Evolutionary conservation across 768 basidiomycete species (phyloP).

Genomic region (Mycena rebaudengoi): DNA sequence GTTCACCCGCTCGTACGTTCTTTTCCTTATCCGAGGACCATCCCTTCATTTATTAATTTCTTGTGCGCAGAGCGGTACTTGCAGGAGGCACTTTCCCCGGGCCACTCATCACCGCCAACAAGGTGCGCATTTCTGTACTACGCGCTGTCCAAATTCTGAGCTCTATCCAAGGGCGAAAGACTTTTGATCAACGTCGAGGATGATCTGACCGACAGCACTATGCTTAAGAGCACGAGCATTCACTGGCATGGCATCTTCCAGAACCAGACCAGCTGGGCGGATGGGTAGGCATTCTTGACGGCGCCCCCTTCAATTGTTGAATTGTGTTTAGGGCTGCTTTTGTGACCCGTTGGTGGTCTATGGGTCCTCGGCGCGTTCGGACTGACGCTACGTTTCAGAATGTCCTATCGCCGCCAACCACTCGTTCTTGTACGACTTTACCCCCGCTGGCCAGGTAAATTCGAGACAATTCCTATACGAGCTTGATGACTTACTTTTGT

Average conservation of each 20-base stretch:
- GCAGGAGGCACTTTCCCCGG: slow-evolving; percentile 47
- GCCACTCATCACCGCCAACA: slow-evolving; percentile 48
- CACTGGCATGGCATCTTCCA: slow-evolving; percentile 37
- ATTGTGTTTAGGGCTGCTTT: background rate
- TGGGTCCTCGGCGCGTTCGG: background rate
- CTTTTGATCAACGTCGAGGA: slow-evolving; percentile 50
- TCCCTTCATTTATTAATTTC: background rate
- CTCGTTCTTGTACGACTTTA: slow-evolving; percentile 39
- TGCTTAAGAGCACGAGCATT: slow-evolving; percentile 45
- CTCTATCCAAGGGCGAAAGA: slow-evolving; percentile 33
- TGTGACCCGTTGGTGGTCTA: slow-evolving; percentile 11
- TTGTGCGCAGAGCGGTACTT: slow-evolving; percentile 46
- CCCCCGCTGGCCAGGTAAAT: no score
- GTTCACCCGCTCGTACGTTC: slow-evolving; percentile 29
- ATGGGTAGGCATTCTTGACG: slow-evolving; percentile 33
- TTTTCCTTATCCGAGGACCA: background rate
- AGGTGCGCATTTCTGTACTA: slow-evolving; percentile 29
- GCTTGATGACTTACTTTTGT: background rate
- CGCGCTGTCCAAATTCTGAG: background rate
- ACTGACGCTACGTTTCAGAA: slow-evolving; percentile 1
- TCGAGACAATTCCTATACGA: no score
- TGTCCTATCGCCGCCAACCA: slow-evolving; percentile 42
- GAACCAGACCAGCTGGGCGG: slow-evolving; percentile 32
- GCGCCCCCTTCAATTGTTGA: background rate
- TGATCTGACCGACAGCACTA: slow-evolving; percentile 44